Base-by-base conservation (phyloP, 768 basidiomycete genomes). In the Macrolepiota fuliginosa region DNA sequence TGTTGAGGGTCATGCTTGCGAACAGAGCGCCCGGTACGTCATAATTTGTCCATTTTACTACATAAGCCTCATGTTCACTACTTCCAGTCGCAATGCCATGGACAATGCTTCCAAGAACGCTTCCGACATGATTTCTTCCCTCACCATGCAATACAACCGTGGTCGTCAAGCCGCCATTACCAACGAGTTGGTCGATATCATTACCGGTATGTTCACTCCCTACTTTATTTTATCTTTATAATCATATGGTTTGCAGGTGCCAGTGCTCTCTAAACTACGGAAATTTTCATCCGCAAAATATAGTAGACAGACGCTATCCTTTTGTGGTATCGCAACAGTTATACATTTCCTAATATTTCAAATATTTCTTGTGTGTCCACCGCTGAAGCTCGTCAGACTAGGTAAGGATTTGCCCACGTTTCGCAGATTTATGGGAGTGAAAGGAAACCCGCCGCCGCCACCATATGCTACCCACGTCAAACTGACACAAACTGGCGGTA, bases 91-190 rank as follows among this genome's bases (percentile, higher is more conserved):
- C 68, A 98, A 96, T 68, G 97, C 97, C 70, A 99, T 99, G 97
- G 97, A 98, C 86, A 98, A 94, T 72, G 96, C 96, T 52, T 94
- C 96, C 66, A 99, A 99, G 88, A 98, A 99, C 76, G 97, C 97
- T 61, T 79, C 78, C 36, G 95, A 96, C 77, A 97, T 98, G 95
- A 96, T 98, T 71, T 76, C 76, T 63, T 75, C 80, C 49, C 82
- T 98, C 54, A 90, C 91, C 74, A 90, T 97, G 90, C 84, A 96
- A 76, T 98, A 96, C 85, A 98, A 98, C 75, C 92, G 95, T 85
- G 95, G 96, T 82, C 92, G 95, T 72, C 95, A 98, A 81, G 95
- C 95, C 65, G 90, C 94, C 67, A 98, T 98, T 72, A 98, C 95
- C 64, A 96, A 95, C 79, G 94, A 96, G 79, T 79, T 94, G 70